Evolutionary conservation across 257 asterid species (phyloP).

Genomic region (Solanum tarijense): DNA sequence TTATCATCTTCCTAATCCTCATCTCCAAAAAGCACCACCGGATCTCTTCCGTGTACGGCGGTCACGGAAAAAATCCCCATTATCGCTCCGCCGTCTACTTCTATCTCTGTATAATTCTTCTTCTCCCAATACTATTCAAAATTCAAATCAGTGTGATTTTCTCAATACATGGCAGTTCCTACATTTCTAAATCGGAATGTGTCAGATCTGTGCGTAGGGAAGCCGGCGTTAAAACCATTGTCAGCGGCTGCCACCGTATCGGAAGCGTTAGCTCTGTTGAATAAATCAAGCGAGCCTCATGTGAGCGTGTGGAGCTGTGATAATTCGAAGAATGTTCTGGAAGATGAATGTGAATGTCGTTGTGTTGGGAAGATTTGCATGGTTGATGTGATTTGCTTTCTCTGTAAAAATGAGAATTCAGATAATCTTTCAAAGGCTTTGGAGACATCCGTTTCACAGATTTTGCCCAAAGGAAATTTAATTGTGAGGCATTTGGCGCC

Average conservation of each 20-base stretch:
- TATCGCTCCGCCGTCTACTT: not conserved
- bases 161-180: constrained; percentile 55
- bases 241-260: constrained; percentile 30
- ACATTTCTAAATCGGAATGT: constrained; percentile 44
- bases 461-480: constrained; percentile 28
- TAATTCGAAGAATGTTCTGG: not conserved
- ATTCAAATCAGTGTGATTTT: not conserved
- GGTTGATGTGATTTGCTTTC: constrained; percentile 55
- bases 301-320: constrained; percentile 58
- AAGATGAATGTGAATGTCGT: constrained; percentile 5
- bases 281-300: constrained; percentile 26
- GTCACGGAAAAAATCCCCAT: not conserved
- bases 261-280: constrained; percentile 41
- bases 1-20: not conserved
- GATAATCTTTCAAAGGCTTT: constrained; percentile 46
- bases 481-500: constrained; percentile 56
- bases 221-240: constrained; percentile 62
- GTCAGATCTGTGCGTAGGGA: constrained; percentile 76
- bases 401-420: constrained; percentile 44
- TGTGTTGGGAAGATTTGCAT: constrained; percentile 59
- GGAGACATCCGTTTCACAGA: constrained; percentile 35
- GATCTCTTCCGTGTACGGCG: not conserved
- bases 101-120: not conserved
- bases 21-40: not conserved
- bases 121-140: not conserved